A percentile compares a stretch with the other conserved stretches of the same genome.
phyloP scores from a whole-genome alignment of 164 flowering plant genomes.

The Tetrastigma voinierianum region DNA sequence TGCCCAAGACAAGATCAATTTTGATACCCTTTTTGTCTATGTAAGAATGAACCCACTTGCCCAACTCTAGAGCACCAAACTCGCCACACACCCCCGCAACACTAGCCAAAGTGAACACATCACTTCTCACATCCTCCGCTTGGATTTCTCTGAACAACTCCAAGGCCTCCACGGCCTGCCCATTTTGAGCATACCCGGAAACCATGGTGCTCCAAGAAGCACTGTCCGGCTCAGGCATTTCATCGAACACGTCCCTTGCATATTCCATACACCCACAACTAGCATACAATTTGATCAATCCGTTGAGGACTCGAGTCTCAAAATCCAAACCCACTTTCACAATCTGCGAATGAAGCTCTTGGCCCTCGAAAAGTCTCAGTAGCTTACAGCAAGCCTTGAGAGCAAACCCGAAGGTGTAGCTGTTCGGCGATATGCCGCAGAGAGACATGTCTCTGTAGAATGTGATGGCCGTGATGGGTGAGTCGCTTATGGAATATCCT shows the following conservation, averaged over 20 bases:
- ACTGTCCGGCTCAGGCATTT: constrained; percentile 17
- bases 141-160: constrained; percentile 22
- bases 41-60: constrained; percentile 11
- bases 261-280: constrained; percentile 7
- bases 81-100: constrained; percentile 21
- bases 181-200: constrained; percentile 24
- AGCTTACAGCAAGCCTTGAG: constrained; percentile 20
- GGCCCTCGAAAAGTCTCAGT: constrained; percentile 6
- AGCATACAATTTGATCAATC: constrained; percentile 8
- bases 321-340: constrained; percentile 14
- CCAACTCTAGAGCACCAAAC: constrained; percentile 17
- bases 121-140: constrained; percentile 8
- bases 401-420: constrained; percentile 21
- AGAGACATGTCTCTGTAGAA: constrained; percentile 17
- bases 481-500: constrained; percentile 20
- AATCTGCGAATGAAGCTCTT: constrained; percentile 12
- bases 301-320: constrained; percentile 16
- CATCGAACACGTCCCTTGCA: constrained; percentile 18
- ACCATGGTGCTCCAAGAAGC: constrained; percentile 25
- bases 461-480: constrained; percentile 7
- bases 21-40: constrained; percentile 11
- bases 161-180: constrained; percentile 10
- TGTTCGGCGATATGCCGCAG: constrained; percentile 4
- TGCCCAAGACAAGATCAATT: constrained; percentile 18
- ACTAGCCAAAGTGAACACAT: constrained; percentile 21